Percentiles rank a stretch among this genome's conserved stretches.
Conservation (phyloP, 768 basidiomycete genomes). For the Leccinum variicolor region DNA sequence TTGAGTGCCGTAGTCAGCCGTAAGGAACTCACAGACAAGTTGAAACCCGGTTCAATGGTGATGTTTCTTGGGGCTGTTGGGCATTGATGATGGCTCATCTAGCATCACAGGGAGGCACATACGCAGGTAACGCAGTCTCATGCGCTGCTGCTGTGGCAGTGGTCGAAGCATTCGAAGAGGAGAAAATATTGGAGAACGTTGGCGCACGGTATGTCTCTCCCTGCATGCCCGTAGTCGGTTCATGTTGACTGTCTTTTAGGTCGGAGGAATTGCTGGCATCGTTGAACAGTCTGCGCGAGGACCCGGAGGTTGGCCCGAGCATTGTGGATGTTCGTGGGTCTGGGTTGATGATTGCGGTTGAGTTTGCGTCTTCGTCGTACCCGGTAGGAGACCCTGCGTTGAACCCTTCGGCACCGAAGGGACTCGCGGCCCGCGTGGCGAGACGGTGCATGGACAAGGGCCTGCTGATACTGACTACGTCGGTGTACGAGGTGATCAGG, state of each 20-base stretch:
- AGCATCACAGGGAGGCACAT: slow-evolving; percentile 69
- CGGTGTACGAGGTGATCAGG: slow-evolving; percentile 80
- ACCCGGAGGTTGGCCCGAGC: slow-evolving; percentile 47
- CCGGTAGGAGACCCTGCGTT: slow-evolving; percentile 47
- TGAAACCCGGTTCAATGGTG: slow-evolving; percentile 80
- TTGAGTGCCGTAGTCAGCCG: slow-evolving; percentile 81
- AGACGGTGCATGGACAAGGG: slow-evolving; percentile 84
- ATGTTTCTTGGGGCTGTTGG: slow-evolving; percentile 4
- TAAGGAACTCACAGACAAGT: slow-evolving; percentile 76
- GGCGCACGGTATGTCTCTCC: slow-evolving; percentile 49
- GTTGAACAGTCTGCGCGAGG: slow-evolving; percentile 55
- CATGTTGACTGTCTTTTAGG: slow-evolving; percentile 32
- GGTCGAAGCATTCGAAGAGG: slow-evolving; percentile 70
- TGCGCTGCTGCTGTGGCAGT: slow-evolving; percentile 91
- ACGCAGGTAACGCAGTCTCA: slow-evolving; percentile 87
- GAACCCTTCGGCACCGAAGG: slow-evolving; percentile 38
- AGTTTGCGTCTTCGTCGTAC: slow-evolving; percentile 65
- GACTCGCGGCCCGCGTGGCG: slow-evolving; percentile 67
- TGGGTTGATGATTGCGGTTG: slow-evolving; percentile 87
- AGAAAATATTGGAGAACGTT: slow-evolving; percentile 83
- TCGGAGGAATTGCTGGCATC: slow-evolving; percentile 68
- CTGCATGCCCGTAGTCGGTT: slow-evolving; percentile 1
- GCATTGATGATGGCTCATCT: slow-evolving; percentile 6
- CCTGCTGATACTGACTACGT: slow-evolving; percentile 85
- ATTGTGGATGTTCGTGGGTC: slow-evolving; percentile 86